Base-by-base conservation (phyloP, 208 protist species). In the Crithidia sp. region DNA sequence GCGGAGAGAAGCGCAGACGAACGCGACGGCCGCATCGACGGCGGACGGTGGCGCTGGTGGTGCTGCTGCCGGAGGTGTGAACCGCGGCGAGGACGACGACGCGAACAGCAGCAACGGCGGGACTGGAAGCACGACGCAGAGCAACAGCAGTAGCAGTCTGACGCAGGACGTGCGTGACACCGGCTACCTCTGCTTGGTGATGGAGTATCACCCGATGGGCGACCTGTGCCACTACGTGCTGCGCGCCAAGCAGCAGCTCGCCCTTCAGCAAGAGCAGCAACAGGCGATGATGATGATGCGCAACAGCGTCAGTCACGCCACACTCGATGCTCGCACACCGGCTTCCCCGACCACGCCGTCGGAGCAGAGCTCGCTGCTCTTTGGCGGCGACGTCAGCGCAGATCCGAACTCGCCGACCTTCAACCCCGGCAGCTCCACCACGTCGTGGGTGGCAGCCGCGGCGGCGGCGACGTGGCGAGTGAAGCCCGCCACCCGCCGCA, bases 131-230 rank as follows among this genome's bases (percentile, higher is more conserved):
- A 63, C 71, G 9, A 67, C 74, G 10, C 57, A 68, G 17, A 69
- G 57, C 45, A 84, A 56, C 65, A 72, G 71, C 67, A 76, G 67
- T 40, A 41, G 67, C 49, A 53, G 52, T 37, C 43, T 47, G 65
- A 54, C 44, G 39, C 58, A 61, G 36, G 43, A 77, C 47, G 41
- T 50, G 7, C 60, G 79, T 41, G 55, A 79, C 66, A 85, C 68
- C 40, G 81, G 92, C 0, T 95, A 93, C 59, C 66, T 96, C 39
- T 93, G 87, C 53, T 82, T 96, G 43, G 88, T 96, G 5, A 91
- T 95, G 84, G 86, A 92, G 64, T 91, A 92, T 71, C 88, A 96
- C 72, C 76, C 86, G 10, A 82, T 89, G 79, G 92, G 92, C 4
- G 92, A 96, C 71, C 77, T 96, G 3, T 88, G 83, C 62, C 84